Base-by-base conservation (phyloP, 2,329 filamentous ascomycete species). In the Fusarium torreyae region DNA sequence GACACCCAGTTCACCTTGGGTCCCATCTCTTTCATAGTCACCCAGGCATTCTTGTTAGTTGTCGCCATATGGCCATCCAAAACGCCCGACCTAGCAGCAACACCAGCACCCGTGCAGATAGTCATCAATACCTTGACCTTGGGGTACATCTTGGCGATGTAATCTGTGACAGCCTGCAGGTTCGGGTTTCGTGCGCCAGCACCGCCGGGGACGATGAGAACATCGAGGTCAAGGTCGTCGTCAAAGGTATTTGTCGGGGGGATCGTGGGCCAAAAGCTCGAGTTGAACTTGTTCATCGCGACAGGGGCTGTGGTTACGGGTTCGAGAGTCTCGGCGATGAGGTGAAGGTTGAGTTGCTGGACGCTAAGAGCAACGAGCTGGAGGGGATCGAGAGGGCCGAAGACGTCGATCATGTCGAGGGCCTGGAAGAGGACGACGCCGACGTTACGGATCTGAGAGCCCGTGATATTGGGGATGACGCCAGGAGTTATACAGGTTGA, bases 121-220 rank as follows among this genome's bases (percentile, higher is more conserved):
- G 89, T 91, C 43, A 93, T 81, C 14, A 91, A 72, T 67, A 87
- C 86, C 66, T 85, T 79, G 24, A 91, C 74, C 6, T 76, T 77
- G 0, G 85, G 83, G 70, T 82, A 87, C n/a, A 76, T 73, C 1
- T 76, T 75, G 1, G 74, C 71, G 28, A 74, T 71, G 58, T 76
- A 89, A 26, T 39, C 57, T 4, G 68, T 65, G 8, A 65, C 69
- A 3, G 82, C 77, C 3, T 86, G 76, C 1, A 83, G 77, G 6
- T 76, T 81, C 57, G 70, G 55, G 49, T 59, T 68, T 5, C 83
- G 77, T 1, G 79, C 81, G 1, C 89, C 90, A 0, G 79, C 54
- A 0, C 91, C 90, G 3, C 91, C 90, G 0, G 91, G 91, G 9
- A 93, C 77, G n/a, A 93, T 76, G 20, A 93, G 81, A 6, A 92